phyloP scores from a whole-genome alignment of 305 asterid species.

The Rubia tinctorum region DNA sequence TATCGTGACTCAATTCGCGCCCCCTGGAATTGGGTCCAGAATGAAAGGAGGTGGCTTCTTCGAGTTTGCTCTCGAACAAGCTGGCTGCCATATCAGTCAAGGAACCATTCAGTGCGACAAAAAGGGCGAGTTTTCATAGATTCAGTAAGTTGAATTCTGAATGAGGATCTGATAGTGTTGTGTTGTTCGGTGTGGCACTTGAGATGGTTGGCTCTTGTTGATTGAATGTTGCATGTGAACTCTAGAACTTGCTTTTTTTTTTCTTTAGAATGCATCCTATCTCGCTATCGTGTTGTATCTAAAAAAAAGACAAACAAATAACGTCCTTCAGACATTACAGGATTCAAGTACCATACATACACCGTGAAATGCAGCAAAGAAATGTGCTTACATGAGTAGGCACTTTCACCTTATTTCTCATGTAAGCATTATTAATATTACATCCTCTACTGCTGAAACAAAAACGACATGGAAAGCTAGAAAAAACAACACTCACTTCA shows the following conservation, averaged over 20 bases:
- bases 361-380: background rate
- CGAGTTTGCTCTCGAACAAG: constrained; percentile 7
- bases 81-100: constrained; percentile 9
- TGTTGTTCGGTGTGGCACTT: background rate
- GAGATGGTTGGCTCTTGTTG: background rate
- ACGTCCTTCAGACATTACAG: too few relatives aligned
- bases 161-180: background rate
- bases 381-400: constrained; percentile 17
- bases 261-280: too few relatives aligned
- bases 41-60: constrained; percentile 14
- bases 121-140: background rate
- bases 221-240: too few relatives aligned
- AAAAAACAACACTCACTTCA: constrained; percentile 2
- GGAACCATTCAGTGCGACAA: constrained; percentile 2
- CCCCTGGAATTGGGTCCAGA: constrained; percentile 20
- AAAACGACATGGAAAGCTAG: background rate
- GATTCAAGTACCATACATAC: too few relatives aligned
- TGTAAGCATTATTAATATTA: background rate
- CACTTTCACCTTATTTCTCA: constrained; percentile 8
- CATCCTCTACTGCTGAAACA: background rate
- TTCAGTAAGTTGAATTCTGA: background rate
- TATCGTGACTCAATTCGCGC: constrained; percentile 15
- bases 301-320: too few relatives aligned
- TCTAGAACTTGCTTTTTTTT: too few relatives aligned
- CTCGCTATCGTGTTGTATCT: too few relatives aligned